Evolutionary conservation across 352 stramenopile genomes (phyloP), one percentile per base, ranked within the genome.

Genomic region (Phytophthora podocarpi): DNA sequence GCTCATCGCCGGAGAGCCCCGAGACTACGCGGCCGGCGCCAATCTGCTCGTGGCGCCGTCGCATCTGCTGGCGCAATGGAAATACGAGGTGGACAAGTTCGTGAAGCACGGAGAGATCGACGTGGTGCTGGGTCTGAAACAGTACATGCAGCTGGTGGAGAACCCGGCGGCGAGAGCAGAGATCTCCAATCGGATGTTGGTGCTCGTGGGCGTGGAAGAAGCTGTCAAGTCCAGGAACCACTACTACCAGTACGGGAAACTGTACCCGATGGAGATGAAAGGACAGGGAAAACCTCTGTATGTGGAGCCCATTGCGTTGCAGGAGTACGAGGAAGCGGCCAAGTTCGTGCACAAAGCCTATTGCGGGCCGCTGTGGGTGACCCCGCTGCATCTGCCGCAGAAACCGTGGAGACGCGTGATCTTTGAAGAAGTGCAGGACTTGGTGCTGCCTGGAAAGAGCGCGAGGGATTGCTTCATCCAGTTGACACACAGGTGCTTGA

Each of bases 401-500:
- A 88, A 90, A 41, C 72, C 72, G 10, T 93, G 85, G 83, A 76
- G 85, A 28, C 78, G 87, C 5, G 85, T 95, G 5, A 75, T 96
- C 28, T 96, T 95, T 70, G 87, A 96, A 62, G 87, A 96, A 61
- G 86, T 96, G 16, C 87, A 96, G 51, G 87, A 95, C 60, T 70
- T 96, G 9, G 87, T 95, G 7, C 63, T 88, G 16, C 78, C 83
- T 3, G 87, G 85, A 4, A 89, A 85, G 20, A 63, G 77, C 40
- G 79, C 79, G 5, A 79, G 91, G 40, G 85, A 96, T 57, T 95
- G 87, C 58, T 89, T 96, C 40, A 76, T 96, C 41, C 87, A 96
- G 57, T 80, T 96, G 20, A 94, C 84, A 26, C 79, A 78, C 26
- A 66, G 72, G 13, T 85, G 82, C 37, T 64, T 87, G 55, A 87